Evolutionary conservation across 257 asterid species (phyloP).

Genomic region (Agastache rugosa): DNA sequence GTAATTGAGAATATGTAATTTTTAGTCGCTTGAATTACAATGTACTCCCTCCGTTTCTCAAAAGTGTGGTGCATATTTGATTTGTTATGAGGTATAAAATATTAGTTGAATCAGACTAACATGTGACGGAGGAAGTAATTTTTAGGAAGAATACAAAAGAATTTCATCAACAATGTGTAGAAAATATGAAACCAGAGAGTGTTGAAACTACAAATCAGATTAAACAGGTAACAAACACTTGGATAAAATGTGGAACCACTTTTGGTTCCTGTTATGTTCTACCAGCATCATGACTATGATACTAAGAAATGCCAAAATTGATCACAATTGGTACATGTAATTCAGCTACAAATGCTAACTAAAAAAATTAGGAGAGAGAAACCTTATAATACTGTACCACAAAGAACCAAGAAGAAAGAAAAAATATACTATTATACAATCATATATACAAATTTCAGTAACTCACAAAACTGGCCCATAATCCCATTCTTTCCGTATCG

Average conservation of each 20-base stretch:
- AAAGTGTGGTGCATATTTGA: too few species aligned
- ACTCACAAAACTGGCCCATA: constrained; percentile 35
- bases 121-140: too few species aligned
- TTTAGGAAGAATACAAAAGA: too few species aligned
- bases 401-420: constrained; percentile 23
- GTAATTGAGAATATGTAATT: too few species aligned
- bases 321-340: constrained; percentile 33
- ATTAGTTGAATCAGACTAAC: too few species aligned
- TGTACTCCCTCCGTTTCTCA: too few species aligned
- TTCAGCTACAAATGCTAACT: constrained; percentile 30
- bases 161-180: too few species aligned
- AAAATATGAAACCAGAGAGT: background rate
- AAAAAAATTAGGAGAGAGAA: constrained; percentile 20
- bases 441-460: constrained; percentile 40
- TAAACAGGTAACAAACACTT: background rate
- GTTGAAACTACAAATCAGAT: background rate
- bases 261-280: constrained; percentile 32
- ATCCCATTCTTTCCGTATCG: constrained; percentile 27
- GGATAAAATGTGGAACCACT: constrained; percentile 29
- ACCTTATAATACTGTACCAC: constrained; percentile 32
- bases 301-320: constrained; percentile 45
- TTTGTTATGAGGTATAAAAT: too few species aligned
- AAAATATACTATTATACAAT: constrained; percentile 39
- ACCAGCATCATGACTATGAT: constrained; percentile 31
- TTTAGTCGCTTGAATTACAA: too few species aligned